Evolutionary conservation across 495 filamentous ascomycete species (phyloP), one percentile per base, ranked within the genome.

Genomic region (Aspergillus bridgeri): DNA sequence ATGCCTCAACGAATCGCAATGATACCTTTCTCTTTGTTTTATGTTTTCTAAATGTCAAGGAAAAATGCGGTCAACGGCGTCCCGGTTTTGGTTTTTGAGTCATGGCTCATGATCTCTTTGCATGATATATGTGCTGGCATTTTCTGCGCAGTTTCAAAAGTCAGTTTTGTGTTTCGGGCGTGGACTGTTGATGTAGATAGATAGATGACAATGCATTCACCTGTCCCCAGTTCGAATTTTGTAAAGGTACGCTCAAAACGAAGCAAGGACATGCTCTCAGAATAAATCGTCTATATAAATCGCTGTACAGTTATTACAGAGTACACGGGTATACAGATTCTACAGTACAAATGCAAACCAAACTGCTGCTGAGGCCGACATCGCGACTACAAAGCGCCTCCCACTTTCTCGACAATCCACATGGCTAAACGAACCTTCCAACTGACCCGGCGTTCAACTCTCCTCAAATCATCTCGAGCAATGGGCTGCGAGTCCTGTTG

Each of bases 391-490:
- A 91, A 74, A 15, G 86, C 86, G 6, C 88, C 88, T 2, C 89
- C 89, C 23, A 89, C 78, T 56, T 86, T 77, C 69, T 82, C 79
- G 3, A 91, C 88, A 69, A 97, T 86, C 90, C 89, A 91, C 89
- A 98, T 91, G 4, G 91, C 90, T 48, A 96, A 72, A 54, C 90
- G 82, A 25, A 99, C 95, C 67, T 88, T 87, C 71, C 93, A 79
- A 3, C 89, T 83, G 3, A 97, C 95, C 51, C 88, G 84, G 57
- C 94, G 81, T 66, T 98, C 94, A 2, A 80, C 84, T 61, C 77
- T 85, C 58, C 84, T 80, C 65, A 96, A 87, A 66, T 96, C 93
- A 42, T 90, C 86, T 57, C 86, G 73, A 3, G 79, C 86, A 22
- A 92, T 81, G 25, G 72, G 69, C 42, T 68, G 78, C n/a, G 90